Evolutionary conservation across 1,139 yeast genomes (phyloP), one percentile per base, ranked within the genome.

Genomic region (Zygosaccharomyces pseudobailii): DNA sequence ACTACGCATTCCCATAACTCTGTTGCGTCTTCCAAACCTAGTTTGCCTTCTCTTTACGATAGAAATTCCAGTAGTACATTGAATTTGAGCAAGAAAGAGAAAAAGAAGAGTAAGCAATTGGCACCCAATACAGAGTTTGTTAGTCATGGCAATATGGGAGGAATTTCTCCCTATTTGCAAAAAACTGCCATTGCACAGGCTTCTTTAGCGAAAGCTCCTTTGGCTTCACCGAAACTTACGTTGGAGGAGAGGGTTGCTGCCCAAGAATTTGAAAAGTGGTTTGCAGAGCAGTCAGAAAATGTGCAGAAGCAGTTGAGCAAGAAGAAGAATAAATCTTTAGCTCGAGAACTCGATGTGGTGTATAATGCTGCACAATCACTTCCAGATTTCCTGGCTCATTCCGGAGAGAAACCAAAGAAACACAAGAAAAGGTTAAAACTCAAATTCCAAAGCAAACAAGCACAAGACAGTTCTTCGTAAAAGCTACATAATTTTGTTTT

Each of bases 181-280:
- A 45, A 50, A 1, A 48, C 46, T n/a, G 46, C 45, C 17, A 36
- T 43, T 10, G 52, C 36, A 25, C 27, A 35, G 8, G 20, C 34
- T 22, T 23, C 33, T 6, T 28, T 36, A 9, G 23, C 38, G 3
- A 24, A 38, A 35, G 31, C 38, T 22, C 8, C 30, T 19, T 38
- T 48, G 27, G 20, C 44, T 31, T 25, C 35, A 22, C 40, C 22
- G 19, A 45, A 34, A 25, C 54, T 40, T 10, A 41, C 82, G 0
- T 61, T 80, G 27, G 75, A 74, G 38, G 86, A 82, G 47, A 73
- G 78, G 36, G 76, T 78, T 55, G 77, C 78, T 49, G 87, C 82
- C 48, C 54, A 56, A 30, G 57, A 59, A 36, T 63, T 63, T 50
- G 65, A 61, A 44, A 59, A 57, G 32, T 63, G 88, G 88, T 82